These are phyloP conservation scores for Cephaloascus fragrans DNA, from an alignment of 805 yeast genomes.

Conservation along the genomic window DNA sequence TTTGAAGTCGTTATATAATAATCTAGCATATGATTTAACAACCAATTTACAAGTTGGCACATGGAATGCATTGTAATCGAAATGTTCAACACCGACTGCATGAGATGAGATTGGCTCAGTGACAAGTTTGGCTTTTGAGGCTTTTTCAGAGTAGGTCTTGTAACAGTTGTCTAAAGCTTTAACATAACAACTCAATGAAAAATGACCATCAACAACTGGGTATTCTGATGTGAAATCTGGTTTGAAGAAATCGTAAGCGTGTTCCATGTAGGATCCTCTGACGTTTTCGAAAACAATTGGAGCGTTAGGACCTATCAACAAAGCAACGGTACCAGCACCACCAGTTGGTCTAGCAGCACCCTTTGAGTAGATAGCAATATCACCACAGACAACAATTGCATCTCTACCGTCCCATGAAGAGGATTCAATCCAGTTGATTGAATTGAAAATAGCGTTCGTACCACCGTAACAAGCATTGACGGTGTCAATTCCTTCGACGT, in stretches of 20 bases:
- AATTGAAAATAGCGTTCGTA: slow-evolving; percentile 87
- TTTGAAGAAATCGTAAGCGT: slow-evolving; percentile 96
- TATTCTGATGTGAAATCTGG: slow-evolving; percentile 95
- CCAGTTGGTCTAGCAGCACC: slow-evolving; percentile 99
- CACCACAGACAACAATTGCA: slow-evolving; percentile 95
- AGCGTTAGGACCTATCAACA: slow-evolving; percentile 95
- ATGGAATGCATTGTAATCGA: slow-evolving; percentile 94
- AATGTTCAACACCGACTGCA: slow-evolving; percentile 61
- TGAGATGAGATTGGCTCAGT: slow-evolving; percentile 29
- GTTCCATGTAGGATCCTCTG: slow-evolving; percentile 92
- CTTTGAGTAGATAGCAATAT: slow-evolving; percentile 92
- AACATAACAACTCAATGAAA: slow-evolving; percentile 86
- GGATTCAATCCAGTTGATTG: slow-evolving; percentile 93
- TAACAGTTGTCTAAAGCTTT: slow-evolving; percentile 88
- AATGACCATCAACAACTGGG: slow-evolving; percentile 97
- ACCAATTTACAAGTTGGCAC: slow-evolving; percentile 97
- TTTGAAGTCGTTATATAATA: slow-evolving; percentile 80
- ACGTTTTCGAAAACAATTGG: slow-evolving; percentile 86
- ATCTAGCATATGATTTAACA: slow-evolving; percentile 84
- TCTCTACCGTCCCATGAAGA: slow-evolving; percentile 97
- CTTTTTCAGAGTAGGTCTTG: slow-evolving; percentile 71
- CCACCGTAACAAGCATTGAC: slow-evolving; percentile 98
- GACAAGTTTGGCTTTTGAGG: slow-evolving; percentile 27
- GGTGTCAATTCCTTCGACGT: slow-evolving; percentile 93
- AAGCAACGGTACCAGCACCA: slow-evolving; percentile 95